A percentile compares a stretch with the other conserved stretches of the same genome.
Evolutionary conservation across 192 early-diverging fungal species (phyloP).

Genomic region (Allomyces macrogynus): DNA sequence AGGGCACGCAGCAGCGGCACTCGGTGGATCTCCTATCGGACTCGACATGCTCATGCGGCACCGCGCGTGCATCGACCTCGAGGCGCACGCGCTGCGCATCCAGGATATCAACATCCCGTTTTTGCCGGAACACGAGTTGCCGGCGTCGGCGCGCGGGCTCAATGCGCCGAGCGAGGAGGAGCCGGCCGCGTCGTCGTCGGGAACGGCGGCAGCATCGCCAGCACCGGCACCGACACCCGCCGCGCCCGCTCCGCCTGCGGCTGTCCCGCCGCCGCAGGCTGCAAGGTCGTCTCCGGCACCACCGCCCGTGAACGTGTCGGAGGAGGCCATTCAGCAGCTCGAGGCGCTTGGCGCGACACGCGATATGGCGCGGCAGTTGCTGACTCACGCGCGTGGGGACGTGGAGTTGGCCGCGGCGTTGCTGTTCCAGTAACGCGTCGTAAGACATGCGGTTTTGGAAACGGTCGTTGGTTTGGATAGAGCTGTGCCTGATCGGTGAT

Average conservation of each 20-base stretch:
- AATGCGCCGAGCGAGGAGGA: constrained; percentile 11
- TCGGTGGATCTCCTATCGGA: constrained; percentile 64
- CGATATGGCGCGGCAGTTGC: constrained; percentile 52
- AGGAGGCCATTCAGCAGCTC: constrained; percentile 46
- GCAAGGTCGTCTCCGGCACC: constrained; percentile 13
- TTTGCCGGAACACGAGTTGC: constrained; percentile 76
- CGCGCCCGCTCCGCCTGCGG: constrained; percentile 1
- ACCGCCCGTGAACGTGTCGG: constrained; percentile 24
- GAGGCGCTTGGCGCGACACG: constrained; percentile 59
- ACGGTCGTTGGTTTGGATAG: too few relatives aligned
- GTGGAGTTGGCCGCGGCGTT: constrained; percentile 68
- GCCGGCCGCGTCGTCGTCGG: constrained; percentile 3
- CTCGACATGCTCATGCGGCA: constrained; percentile 90
- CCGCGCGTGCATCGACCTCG: constrained; percentile 76
- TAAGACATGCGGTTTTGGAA: too few relatives aligned
- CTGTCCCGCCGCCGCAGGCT: constrained; percentile 9
- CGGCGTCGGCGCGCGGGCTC: constrained; percentile 21
- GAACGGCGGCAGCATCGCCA: constrained; percentile 5
- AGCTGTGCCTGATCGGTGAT: too few relatives aligned
- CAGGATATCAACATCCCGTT: constrained; percentile 63
- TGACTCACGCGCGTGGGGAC: constrained; percentile 66
- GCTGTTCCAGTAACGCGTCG: constrained; percentile 36
- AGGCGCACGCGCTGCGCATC: constrained; percentile 60
- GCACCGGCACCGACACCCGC: neutral
- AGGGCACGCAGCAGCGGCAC: constrained; percentile 36